A percentile compares a stretch with the other conserved stretches of the same genome.
phyloP scores from a whole-genome alignment of 208 protist genomes.

The Crithidia bombi region DNA sequence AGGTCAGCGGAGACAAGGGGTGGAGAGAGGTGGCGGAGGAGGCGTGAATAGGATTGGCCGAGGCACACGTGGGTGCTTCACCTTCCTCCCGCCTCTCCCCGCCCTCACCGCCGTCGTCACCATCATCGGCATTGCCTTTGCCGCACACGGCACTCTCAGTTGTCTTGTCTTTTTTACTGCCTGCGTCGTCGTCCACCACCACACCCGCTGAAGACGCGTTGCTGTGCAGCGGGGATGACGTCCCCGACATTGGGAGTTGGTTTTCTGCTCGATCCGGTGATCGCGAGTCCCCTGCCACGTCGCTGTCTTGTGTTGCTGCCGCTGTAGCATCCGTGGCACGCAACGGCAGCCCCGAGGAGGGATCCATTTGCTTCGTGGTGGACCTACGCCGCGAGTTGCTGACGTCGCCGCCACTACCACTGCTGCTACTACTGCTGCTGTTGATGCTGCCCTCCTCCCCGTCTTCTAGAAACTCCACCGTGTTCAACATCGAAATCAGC shows the following conservation, averaged over 20 bases:
- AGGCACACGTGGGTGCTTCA: slow-evolving; percentile 1
- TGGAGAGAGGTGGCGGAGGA: slow-evolving; percentile 8
- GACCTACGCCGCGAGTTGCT: not conserved
- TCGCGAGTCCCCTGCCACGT: no score
- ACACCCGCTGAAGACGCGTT: no score
- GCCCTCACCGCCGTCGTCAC: not conserved
- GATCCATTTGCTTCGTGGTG: not conserved
- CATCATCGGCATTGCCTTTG: not conserved
- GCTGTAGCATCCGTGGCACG: not conserved
- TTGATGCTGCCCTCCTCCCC: slow-evolving; percentile 18
- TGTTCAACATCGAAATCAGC: slow-evolving; percentile 91
- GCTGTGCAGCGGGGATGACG: no score
- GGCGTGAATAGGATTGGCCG: not conserved
- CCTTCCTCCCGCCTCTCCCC: not conserved
- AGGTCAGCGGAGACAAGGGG: slow-evolving; percentile 47
- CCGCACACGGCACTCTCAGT: not conserved
- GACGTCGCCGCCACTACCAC: not conserved
- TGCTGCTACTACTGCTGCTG: not conserved
- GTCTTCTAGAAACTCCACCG: slow-evolving; percentile 87
- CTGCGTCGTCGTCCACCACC: no score
- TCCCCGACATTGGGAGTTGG: no score
- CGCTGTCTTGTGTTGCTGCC: not conserved
- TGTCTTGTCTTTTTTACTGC: no score
- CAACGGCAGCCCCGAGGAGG: not conserved
- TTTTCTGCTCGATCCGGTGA: no score